Percentiles rank a stretch among this genome's conserved stretches.
Evolutionary conservation across 768 basidiomycete species (phyloP).

Genomic region (Hericium coralloides): DNA sequence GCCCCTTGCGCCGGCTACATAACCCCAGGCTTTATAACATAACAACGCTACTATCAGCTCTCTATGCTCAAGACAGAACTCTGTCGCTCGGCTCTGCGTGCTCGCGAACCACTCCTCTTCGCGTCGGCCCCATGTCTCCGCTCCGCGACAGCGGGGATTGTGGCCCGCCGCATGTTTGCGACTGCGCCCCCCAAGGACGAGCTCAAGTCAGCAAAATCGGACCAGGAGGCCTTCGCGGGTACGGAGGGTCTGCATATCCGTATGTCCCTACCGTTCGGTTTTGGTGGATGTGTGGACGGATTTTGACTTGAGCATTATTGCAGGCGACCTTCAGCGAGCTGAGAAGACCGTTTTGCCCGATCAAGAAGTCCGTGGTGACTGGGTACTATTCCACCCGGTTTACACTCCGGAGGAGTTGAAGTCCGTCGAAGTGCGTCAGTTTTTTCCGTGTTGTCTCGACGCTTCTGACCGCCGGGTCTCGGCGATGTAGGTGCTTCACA

Average conservation of each 20-base stretch:
- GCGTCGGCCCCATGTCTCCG: too few species aligned
- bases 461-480: background rate
- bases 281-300: background rate
- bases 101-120: too few species aligned
- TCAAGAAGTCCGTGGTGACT: slow-evolving; percentile 47
- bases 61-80: too few species aligned
- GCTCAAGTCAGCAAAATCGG: background rate
- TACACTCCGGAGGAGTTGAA: slow-evolving; percentile 69
- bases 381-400: slow-evolving; percentile 92
- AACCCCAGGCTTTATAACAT: too few species aligned
- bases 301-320: too few species aligned
- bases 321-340: background rate
- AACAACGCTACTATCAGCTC: too few species aligned
- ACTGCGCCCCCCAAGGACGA: background rate
- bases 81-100: too few species aligned
- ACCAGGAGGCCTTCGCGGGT: background rate
- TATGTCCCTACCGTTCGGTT: background rate
- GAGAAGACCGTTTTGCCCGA: background rate
- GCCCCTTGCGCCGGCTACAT: too few species aligned
- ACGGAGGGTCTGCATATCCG: background rate
- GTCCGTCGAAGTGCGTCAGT: slow-evolving; percentile 51
- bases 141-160: too few species aligned
- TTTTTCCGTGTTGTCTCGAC: background rate
- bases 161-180: too few species aligned
- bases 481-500: slow-evolving; percentile 53